phyloP scores from a whole-genome alignment of 2,329 filamentous ascomycete genomes.

The Aspergillus pseudonomiae region DNA sequence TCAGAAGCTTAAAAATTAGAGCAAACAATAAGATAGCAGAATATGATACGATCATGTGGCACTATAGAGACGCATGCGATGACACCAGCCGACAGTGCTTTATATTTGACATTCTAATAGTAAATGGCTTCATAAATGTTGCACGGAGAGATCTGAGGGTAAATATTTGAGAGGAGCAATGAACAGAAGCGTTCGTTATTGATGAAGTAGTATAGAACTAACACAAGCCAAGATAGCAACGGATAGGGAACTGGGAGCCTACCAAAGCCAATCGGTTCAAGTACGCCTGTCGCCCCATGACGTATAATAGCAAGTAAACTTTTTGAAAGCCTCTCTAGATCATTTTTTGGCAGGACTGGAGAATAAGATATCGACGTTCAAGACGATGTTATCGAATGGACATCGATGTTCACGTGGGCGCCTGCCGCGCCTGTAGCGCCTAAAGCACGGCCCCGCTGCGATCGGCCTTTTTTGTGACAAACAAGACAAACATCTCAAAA shows the following conservation, averaged over 20 bases:
- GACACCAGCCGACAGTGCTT: too few species aligned
- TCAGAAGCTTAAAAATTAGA: neutral
- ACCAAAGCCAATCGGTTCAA: conserved; percentile 51
- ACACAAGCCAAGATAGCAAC: conserved; percentile 1
- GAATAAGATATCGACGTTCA: neutral
- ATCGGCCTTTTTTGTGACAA: conserved; percentile 30
- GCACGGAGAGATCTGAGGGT: neutral
- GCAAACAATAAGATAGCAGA: neutral
- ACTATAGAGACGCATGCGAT: neutral
- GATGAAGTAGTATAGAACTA: neutral
- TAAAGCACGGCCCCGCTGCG: conserved; percentile 35
- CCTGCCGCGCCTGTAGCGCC: conserved; percentile 22
- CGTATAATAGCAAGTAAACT: neutral
- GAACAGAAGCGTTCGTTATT: neutral
- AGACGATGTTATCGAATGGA: conserved; percentile 6
- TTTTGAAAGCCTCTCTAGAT: neutral
- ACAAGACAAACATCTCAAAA: conserved; percentile 39
- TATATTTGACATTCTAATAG: neutral
- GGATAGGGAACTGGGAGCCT: conserved; percentile 28
- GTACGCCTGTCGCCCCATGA: conserved; percentile 51
- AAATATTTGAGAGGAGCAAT: neutral
- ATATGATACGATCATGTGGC: neutral
- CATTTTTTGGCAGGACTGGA: neutral
- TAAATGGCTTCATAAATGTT: neutral
- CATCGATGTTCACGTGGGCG: conserved; percentile 20